These are phyloP conservation scores for Carallia pectinifolia DNA, from an alignment of 345 rosid genomes.

Conservation along the genomic window DNA sequence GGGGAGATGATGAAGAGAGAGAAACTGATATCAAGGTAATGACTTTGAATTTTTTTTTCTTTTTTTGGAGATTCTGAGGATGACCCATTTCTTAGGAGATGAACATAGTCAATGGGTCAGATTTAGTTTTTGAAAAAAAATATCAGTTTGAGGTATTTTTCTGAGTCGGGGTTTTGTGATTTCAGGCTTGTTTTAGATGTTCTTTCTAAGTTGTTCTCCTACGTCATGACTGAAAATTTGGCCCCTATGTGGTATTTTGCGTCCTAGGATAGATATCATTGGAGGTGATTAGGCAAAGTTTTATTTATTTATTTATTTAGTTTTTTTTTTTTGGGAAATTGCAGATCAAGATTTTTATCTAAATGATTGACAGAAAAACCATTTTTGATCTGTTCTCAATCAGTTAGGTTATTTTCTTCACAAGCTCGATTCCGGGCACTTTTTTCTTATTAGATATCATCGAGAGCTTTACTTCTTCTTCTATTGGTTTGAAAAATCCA, in stretches of 20 bases:
- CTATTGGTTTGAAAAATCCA: not conserved
- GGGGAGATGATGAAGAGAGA: conserved; percentile 32
- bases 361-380: not conserved
- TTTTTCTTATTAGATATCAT: not conserved
- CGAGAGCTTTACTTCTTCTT: not conserved
- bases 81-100: conserved; percentile 24
- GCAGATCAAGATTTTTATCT: not conserved
- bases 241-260: not conserved
- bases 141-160: not conserved
- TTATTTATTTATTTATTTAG: not conserved
- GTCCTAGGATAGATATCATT: not conserved
- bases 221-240: not conserved
- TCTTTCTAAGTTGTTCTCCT: not conserved
- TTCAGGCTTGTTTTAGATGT: not conserved
- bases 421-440: not conserved
- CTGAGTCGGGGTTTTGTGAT: not conserved
- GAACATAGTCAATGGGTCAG: conserved; percentile 23
- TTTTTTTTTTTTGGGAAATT: not conserved
- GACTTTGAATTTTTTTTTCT: not conserved
- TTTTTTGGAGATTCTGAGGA: conserved; percentile 18
- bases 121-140: conserved; percentile 16
- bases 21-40: conserved; percentile 33
- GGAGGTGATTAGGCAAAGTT: not conserved
- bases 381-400: not conserved
- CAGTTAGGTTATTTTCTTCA: not conserved